phyloP scores from a whole-genome alignment of 2,329 filamentous ascomycete genomes.

The Aspergillus aculeatinus region DNA sequence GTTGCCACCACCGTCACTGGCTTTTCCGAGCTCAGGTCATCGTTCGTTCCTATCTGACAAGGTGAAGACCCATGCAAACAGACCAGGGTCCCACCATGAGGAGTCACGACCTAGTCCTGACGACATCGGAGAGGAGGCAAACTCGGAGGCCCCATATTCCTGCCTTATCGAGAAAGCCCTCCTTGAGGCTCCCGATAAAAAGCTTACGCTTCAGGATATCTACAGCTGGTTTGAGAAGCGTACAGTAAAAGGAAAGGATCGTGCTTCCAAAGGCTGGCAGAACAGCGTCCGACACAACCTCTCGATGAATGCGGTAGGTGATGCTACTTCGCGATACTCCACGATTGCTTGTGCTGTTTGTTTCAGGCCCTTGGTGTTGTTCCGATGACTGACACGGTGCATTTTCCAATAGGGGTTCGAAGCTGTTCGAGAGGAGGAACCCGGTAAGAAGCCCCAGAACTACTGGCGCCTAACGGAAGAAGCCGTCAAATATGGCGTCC shows the following conservation, averaged over 20 bases:
- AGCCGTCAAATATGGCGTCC: slow-evolving; percentile 66
- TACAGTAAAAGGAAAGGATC: slow-evolving; percentile 69
- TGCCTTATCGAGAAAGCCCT: slow-evolving; percentile 76
- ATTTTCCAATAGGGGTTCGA: slow-evolving; percentile 36
- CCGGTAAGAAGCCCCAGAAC: slow-evolving; percentile 60
- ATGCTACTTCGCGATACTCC: slow-evolving; percentile 6
- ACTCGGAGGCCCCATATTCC: slow-evolving; percentile 69
- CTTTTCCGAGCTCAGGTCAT: slow-evolving; percentile 24
- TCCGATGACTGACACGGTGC: neutral
- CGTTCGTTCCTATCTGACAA: slow-evolving; percentile 17
- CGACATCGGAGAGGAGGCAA: slow-evolving; percentile 27
- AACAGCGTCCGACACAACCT: slow-evolving; percentile 95
- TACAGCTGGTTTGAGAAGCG: slow-evolving; percentile 87
- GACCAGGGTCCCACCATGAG: slow-evolving; percentile 15
- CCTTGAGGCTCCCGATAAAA: slow-evolving; percentile 62
- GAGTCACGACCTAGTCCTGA: slow-evolving; percentile 25
- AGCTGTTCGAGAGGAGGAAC: slow-evolving; percentile 56
- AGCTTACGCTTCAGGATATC: slow-evolving; percentile 79
- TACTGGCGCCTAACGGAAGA: slow-evolving; percentile 75
- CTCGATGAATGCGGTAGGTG: slow-evolving; percentile 86
- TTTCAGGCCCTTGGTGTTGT: slow-evolving; percentile 5
- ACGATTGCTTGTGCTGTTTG: slow-evolving; percentile 5
- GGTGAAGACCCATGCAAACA: slow-evolving; percentile 11
- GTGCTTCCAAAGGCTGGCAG: slow-evolving; percentile 74
- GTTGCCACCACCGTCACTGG: slow-evolving; percentile 21